phyloP scores from a whole-genome alignment of 2,329 filamentous ascomycete species.

The Fusarium subtropicale region DNA sequence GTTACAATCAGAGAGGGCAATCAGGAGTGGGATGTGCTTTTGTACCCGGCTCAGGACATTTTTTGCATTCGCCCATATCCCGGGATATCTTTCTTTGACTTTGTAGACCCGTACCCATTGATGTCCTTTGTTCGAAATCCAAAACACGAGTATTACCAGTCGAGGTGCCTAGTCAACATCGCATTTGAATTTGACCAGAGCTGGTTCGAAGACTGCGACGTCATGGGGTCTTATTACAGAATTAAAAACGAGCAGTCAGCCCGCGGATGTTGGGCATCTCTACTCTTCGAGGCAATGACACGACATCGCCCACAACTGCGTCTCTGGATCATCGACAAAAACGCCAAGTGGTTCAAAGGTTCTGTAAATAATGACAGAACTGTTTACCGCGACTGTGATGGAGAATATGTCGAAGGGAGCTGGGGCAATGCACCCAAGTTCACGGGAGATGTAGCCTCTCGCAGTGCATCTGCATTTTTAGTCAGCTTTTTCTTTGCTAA shows the following conservation, averaged over 20 bases:
- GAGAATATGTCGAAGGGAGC: background rate
- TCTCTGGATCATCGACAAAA: background rate
- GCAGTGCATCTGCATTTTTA: background rate
- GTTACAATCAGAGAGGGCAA: background rate
- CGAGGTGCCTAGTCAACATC: background rate
- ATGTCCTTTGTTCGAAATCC: background rate
- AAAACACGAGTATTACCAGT: accelerated
- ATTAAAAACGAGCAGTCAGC: background rate
- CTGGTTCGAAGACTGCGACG: background rate
- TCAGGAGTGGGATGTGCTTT: background rate
- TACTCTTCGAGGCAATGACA: background rate
- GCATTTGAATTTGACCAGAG: background rate
- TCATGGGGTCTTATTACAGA: background rate
- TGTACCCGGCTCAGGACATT: background rate
- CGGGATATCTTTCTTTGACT: background rate
- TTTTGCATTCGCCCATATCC: background rate
- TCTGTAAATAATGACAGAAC: background rate
- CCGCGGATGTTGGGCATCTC: background rate
- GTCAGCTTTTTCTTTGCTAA: background rate
- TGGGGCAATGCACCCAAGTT: background rate
- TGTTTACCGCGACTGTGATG: background rate
- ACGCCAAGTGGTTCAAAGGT: background rate
- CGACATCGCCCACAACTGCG: accelerated
- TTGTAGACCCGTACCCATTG: no score
- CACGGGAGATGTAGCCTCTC: background rate